A percentile compares a stretch with the other conserved stretches of the same genome.
These are phyloP conservation scores for Helianthus annuus DNA, from an alignment of 129 eudicot genomes.

Conservation along the genomic window HanXRQr2.0-SUNRISE NC_035449.2:4548125-4548624, in stretches of 20 bases:
- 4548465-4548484: conserved; percentile 90
- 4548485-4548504: conserved; percentile 86
- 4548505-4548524: conserved; percentile 92
- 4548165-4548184: too few relatives aligned
- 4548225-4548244: too few relatives aligned
- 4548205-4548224: too few relatives aligned
- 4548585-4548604: conserved; percentile 62
- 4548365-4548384: not conserved
- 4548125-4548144: too few relatives aligned
- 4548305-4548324: too few relatives aligned
- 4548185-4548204: too few relatives aligned
- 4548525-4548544: conserved; percentile 78
- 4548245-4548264: too few relatives aligned
- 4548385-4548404: not conserved
- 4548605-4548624: conserved; percentile 88
- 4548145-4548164: too few relatives aligned
- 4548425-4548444: not conserved
- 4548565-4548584: conserved; percentile 90
- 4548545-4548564: conserved; percentile 89
- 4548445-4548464: conserved; percentile 53
- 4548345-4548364: not conserved
- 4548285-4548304: too few relatives aligned
- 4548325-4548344: too few relatives aligned
- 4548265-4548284: too few relatives aligned
- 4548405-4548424: not conserved